Percentiles rank a stretch among this genome's conserved stretches.
Evolutionary conservation across 2,329 filamentous ascomycete species (phyloP).

Genomic region (Fusarium luffae): DNA sequence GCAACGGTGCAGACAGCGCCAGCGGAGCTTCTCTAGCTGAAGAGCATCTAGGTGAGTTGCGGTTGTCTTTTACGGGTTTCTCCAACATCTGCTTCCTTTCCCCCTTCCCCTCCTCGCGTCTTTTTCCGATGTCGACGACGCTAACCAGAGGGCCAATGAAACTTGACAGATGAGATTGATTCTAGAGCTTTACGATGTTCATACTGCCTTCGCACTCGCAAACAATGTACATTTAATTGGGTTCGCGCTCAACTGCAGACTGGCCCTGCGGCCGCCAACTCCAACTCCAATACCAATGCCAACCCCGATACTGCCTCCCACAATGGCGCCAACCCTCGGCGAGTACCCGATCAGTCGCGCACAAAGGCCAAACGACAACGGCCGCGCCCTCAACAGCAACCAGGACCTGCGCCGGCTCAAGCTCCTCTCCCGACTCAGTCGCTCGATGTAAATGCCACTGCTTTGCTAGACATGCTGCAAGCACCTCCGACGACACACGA

Average conservation of each 20-base stretch:
- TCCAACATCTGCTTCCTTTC: neutral
- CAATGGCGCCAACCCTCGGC: constrained; percentile 33
- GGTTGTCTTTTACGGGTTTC: neutral
- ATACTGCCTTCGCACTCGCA: constrained; percentile 45
- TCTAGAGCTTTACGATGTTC: constrained; percentile 45
- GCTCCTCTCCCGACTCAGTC: constrained; percentile 39
- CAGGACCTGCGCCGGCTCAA: constrained; percentile 40
- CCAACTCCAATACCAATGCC: constrained; percentile 14
- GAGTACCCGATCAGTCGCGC: constrained; percentile 43
- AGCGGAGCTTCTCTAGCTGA: constrained; percentile 42
- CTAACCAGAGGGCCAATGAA: constrained; percentile 41
- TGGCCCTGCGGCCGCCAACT: constrained; percentile 30
- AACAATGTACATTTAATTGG: constrained; percentile 47
- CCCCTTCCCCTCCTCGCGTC: constrained; percentile 26
- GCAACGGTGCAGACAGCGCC: constrained; percentile 34
- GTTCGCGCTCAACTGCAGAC: constrained; percentile 45
- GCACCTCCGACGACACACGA: constrained; percentile 44
- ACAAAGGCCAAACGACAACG: constrained; percentile 45
- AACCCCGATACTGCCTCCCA: constrained; percentile 33
- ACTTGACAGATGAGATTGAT: constrained; percentile 44
- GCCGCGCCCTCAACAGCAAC: constrained; percentile 38
- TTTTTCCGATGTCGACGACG: constrained; percentile 30
- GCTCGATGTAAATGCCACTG: constrained; percentile 44
- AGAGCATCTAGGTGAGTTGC: constrained; percentile 44
- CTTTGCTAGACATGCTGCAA: constrained; percentile 46